These are phyloP conservation scores for Ceratocystis diversiconidia DNA, from an alignment of 2,329 filamentous ascomycete genomes.

Conservation along the genomic window DNA sequence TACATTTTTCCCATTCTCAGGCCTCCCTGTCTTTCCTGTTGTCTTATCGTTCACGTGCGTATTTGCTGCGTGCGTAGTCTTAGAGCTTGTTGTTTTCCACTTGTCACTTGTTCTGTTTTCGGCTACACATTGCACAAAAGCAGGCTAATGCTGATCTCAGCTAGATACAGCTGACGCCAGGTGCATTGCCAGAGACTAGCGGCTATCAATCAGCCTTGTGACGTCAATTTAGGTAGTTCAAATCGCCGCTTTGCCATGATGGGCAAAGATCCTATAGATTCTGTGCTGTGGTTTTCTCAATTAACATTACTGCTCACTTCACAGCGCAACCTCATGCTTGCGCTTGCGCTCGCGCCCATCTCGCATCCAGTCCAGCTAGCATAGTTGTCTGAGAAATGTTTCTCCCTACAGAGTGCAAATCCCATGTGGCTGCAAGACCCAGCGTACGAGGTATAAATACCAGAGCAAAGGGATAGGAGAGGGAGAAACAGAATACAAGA, in stretches of 20 bases:
- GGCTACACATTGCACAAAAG: not conserved
- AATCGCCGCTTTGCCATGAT: too few species aligned
- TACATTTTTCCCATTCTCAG: not conserved
- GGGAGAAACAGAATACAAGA: not conserved
- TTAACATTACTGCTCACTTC: not conserved
- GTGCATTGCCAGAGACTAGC: not conserved
- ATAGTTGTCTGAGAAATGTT: not conserved
- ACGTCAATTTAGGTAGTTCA: not conserved
- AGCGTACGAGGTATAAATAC: not conserved
- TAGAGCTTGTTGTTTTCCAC: not conserved
- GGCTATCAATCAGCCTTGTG: not conserved
- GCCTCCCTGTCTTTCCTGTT: not conserved
- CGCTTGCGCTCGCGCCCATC: not conserved
- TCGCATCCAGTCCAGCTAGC: not conserved
- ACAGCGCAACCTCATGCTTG: not conserved
- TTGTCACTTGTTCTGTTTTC: not conserved
- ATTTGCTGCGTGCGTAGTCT: not conserved
- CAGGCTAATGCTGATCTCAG: not conserved
- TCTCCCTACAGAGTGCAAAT: not conserved
- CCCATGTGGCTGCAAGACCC: constrained; percentile 6
- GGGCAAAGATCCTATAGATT: too few species aligned
- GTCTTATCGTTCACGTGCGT: not conserved
- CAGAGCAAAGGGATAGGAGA: not conserved
- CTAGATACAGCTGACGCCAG: not conserved
- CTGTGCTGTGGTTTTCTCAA: too few species aligned